phyloP scores from a whole-genome alignment of 1,284 basidiomycete species.

The Austroboletus rostrupii region DNA sequence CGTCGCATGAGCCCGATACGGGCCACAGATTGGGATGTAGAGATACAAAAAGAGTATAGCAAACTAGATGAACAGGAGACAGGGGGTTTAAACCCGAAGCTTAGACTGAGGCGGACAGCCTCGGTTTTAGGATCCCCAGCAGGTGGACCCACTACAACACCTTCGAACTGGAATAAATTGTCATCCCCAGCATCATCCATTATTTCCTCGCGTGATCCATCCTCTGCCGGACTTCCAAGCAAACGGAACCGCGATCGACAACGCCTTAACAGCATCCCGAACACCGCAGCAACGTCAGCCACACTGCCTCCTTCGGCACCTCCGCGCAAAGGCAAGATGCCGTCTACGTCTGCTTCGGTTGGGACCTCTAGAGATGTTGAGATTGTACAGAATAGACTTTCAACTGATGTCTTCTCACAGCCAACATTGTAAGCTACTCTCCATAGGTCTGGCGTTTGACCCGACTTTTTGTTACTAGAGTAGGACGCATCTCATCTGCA shows the following conservation, averaged over 20 bases:
- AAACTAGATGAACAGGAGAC: slow-evolving; percentile 27
- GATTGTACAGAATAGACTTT: slow-evolving; percentile 4
- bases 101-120: slow-evolving; percentile 18
- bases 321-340: slow-evolving; percentile 8
- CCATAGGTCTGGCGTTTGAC: not conserved
- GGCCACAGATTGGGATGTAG: slow-evolving; percentile 25
- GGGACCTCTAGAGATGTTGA: slow-evolving; percentile 11
- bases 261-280: slow-evolving; percentile 7
- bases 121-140: slow-evolving; percentile 9
- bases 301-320: not conserved
- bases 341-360: slow-evolving; percentile 11
- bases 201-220: slow-evolving; percentile 14
- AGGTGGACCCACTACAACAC: slow-evolving; percentile 1
- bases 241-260: slow-evolving; percentile 12
- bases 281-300: slow-evolving; percentile 10
- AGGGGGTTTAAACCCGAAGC: slow-evolving; percentile 24
- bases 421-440: slow-evolving; percentile 24
- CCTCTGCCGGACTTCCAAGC: slow-evolving; percentile 8
- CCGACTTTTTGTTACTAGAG: slow-evolving; percentile 18
- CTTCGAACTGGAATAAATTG: slow-evolving; percentile 6
- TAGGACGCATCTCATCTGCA: slow-evolving; percentile 30
- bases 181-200: slow-evolving; percentile 15
- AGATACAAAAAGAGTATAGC: slow-evolving; percentile 21
- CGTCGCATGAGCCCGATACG: slow-evolving; percentile 6
- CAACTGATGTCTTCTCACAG: slow-evolving; percentile 19